A percentile compares a stretch with the other conserved stretches of the same genome.
phyloP scores from a whole-genome alignment of 1,284 basidiomycete genomes.

The Cystobasidium slooffiae region DNA sequence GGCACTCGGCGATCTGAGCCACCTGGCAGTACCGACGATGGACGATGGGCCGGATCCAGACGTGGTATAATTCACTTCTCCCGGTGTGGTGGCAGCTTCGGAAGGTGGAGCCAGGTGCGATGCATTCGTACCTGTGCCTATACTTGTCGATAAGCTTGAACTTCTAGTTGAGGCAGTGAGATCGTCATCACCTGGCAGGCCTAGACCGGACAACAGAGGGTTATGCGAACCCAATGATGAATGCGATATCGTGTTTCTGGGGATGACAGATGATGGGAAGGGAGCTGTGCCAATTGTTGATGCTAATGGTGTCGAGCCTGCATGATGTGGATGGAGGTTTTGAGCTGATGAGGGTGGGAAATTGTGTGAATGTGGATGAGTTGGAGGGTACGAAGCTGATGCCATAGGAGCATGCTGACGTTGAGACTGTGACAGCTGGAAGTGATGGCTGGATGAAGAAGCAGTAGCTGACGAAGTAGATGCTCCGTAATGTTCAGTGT shows the following conservation, averaged over 20 bases:
- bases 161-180: conserved; percentile 1
- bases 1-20: not conserved
- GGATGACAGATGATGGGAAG: not conserved
- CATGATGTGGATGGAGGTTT: not conserved
- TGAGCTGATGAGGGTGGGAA: not conserved
- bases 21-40: not conserved
- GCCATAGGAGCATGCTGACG: not conserved
- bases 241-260: not conserved
- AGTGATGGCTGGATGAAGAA: too few species aligned
- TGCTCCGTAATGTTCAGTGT: too few species aligned
- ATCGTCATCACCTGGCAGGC: not conserved
- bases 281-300: not conserved
- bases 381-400: not conserved
- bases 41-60: not conserved
- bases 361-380: not conserved
- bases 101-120: not conserved
- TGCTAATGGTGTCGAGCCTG: not conserved
- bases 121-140: not conserved
- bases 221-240: not conserved
- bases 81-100: not conserved
- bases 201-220: conserved; percentile 6
- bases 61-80: not conserved
- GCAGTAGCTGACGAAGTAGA: too few species aligned
- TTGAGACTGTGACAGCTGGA: too few species aligned
- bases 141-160: not conserved